Evolutionary conservation across 2,329 filamentous ascomycete genomes (phyloP), one percentile per base, ranked within the genome.

Genomic region (Truncatella angustata): DNA sequence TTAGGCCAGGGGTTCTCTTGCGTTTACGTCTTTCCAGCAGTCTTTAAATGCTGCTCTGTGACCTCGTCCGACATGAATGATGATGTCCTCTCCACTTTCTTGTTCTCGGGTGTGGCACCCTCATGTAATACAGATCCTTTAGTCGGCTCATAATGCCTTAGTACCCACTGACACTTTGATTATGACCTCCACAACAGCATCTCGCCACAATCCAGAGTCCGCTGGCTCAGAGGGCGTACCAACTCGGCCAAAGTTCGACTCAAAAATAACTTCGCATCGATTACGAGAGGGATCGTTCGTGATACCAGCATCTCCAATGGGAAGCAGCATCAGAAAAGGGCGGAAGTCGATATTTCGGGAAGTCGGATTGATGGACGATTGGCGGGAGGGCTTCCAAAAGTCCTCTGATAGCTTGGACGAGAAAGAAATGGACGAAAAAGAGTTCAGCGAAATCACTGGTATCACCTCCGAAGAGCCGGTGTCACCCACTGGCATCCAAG

Each of bases 271-370:
- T 3, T 72, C 75, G 50, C 76, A 81, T 60, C 75, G 78, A 37
- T 65, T 81, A 34, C 73, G 77, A 56, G 78, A 80, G 60, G 69
- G 73, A 53, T 72, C 71, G n/a, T 59, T 59, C 36, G 40, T 26
- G 16, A 11, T 28, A 28, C 40, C 40, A 1, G n/a, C 40, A 7
- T 26, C 40, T 21, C 40, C 40, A 44, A 44, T 44, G 40, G 40
- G 40, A n/a, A 69, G 69, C 58, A 78, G 74, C 52, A 73, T 80
- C 44, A 70, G 66, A 55, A 80, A 79, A 60, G 76, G 72, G 37
- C 72, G 78, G 45, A 74, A 69, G 57, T 81, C 78, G 20, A 67
- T 80, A 52, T 82, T 82, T 58, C 78, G 69, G 59, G 79, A 82
- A 63, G 62, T 75, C 36, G 79, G 78, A 4, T 60, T 81, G 18